phyloP scores from a whole-genome alignment of 257 asterid genomes.

The Thymus mandschuricus region DNA sequence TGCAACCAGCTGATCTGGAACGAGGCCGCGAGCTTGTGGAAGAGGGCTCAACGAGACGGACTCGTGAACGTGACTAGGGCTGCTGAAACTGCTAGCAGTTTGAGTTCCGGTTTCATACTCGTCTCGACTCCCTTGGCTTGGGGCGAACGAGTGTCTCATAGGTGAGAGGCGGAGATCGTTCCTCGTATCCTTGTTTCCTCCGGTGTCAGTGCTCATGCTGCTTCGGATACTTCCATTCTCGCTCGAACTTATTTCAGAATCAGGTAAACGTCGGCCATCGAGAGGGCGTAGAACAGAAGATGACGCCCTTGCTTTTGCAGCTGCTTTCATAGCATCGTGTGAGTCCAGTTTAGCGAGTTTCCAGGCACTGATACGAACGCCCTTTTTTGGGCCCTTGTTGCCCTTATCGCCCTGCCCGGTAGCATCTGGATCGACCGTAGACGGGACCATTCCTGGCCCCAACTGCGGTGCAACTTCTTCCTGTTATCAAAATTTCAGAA shows the following conservation, averaged over 20 bases:
- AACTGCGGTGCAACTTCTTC: slow-evolving; percentile 99
- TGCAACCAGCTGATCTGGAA: slow-evolving; percentile 36
- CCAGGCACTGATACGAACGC: slow-evolving; percentile 93
- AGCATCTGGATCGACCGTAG: slow-evolving; percentile 97
- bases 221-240: slow-evolving; percentile 78
- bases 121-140: slow-evolving; percentile 84
- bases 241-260: slow-evolving; percentile 85
- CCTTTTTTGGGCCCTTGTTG: slow-evolving; percentile 64
- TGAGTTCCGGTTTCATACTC: slow-evolving; percentile 90
- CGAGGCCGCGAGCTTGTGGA: slow-evolving; percentile 58
- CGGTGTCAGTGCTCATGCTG: slow-evolving; percentile 84
- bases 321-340: slow-evolving; percentile 90
- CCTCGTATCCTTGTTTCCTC: slow-evolving; percentile 58
- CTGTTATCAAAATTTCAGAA: slow-evolving; percentile 46
- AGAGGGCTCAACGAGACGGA: slow-evolving; percentile 85
- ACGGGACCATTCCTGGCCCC: slow-evolving; percentile 93
- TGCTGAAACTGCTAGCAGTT: slow-evolving; percentile 87
- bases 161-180: slow-evolving; percentile 55
- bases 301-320: slow-evolving; percentile 96
- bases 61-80: slow-evolving; percentile 84
- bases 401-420: slow-evolving; percentile 55
- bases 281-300: slow-evolving; percentile 93
- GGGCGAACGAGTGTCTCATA: slow-evolving; percentile 58
- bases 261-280: slow-evolving; percentile 64
- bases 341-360: slow-evolving; percentile 95